phyloP scores from a whole-genome alignment of 1,284 basidiomycete species.

The Sporisorium graminicola region DNA sequence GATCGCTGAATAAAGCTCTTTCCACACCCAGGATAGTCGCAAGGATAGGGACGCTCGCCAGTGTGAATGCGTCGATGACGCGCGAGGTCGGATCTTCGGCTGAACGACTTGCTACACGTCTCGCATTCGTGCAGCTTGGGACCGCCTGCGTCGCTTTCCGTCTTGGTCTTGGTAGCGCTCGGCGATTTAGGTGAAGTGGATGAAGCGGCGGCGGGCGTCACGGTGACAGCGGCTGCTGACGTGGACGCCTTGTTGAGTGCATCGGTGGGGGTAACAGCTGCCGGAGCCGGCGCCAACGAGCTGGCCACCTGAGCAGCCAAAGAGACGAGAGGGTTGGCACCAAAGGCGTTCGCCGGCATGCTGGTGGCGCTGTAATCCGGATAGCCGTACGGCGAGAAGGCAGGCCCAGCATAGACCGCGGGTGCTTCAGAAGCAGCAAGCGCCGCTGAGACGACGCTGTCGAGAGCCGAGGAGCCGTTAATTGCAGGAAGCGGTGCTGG shows the following conservation, averaged over 20 bases:
- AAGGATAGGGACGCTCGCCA: conserved; percentile 82
- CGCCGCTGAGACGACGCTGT: conserved; percentile 35
- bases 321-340: conserved; percentile 42
- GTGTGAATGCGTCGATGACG: conserved; percentile 86
- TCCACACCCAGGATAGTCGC: conserved; percentile 72
- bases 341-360: conserved; percentile 41
- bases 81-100: conserved; percentile 66
- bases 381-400: conserved; percentile 43
- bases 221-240: conserved; percentile 10
- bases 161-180: conserved; percentile 34
- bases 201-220: conserved; percentile 7
- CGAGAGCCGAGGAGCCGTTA: conserved; percentile 20
- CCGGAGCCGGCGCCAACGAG: conserved; percentile 20
- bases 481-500: conserved; percentile 4
- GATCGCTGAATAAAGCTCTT: conserved; percentile 69
- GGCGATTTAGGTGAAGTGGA: conserved; percentile 38
- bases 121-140: conserved; percentile 68
- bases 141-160: conserved; percentile 68
- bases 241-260: conserved; percentile 14
- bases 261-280: conserved; percentile 13
- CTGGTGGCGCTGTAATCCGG: conserved; percentile 43
- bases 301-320: conserved; percentile 44
- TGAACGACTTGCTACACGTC: conserved; percentile 67
- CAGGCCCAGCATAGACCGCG: conserved; percentile 21
- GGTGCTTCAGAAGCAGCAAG: conserved; percentile 31